Evolutionary conservation across 2,329 filamentous ascomycete genomes (phyloP).

Genomic region (Microascus cirrosus): DNA sequence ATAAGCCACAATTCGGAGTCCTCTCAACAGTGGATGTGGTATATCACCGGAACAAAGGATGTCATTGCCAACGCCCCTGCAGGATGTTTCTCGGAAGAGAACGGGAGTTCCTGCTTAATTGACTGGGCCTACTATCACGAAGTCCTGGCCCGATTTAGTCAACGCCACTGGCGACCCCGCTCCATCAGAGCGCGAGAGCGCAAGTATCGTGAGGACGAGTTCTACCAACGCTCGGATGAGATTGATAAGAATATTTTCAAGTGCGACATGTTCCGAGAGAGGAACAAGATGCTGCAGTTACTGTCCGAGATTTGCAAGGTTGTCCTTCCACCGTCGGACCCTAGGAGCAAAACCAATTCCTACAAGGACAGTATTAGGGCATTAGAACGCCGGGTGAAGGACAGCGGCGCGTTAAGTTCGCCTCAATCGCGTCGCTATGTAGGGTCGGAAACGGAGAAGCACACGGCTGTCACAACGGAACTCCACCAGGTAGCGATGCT

Average conservation of each 20-base stretch:
- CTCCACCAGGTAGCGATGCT: slow-evolving; percentile 16
- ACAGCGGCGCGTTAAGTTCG: too few species aligned
- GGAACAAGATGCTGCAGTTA: not conserved
- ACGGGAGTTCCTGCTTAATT: slow-evolving; percentile 9
- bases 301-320: not conserved
- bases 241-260: not conserved
- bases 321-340: not conserved
- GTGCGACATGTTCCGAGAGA: not conserved
- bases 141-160: slow-evolving; percentile 15
- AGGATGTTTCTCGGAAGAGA: not conserved
- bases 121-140: slow-evolving; percentile 19
- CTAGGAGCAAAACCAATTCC: not conserved
- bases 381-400: not conserved
- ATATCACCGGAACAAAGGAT: slow-evolving; percentile 14
- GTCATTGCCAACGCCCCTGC: slow-evolving; percentile 6
- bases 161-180: slow-evolving; percentile 14
- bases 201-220: not conserved
- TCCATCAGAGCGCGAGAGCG: too few species aligned
- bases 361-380: not conserved
- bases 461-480: slow-evolving; percentile 7
- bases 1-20: slow-evolving; percentile 12
- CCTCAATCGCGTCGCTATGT: too few species aligned
- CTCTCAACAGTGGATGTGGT: slow-evolving; percentile 17
- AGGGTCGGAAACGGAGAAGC: not conserved
- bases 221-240: not conserved